Evolutionary conservation across 441 rosid species (phyloP).

Genomic region (Adansonia rubrostipa): DNA sequence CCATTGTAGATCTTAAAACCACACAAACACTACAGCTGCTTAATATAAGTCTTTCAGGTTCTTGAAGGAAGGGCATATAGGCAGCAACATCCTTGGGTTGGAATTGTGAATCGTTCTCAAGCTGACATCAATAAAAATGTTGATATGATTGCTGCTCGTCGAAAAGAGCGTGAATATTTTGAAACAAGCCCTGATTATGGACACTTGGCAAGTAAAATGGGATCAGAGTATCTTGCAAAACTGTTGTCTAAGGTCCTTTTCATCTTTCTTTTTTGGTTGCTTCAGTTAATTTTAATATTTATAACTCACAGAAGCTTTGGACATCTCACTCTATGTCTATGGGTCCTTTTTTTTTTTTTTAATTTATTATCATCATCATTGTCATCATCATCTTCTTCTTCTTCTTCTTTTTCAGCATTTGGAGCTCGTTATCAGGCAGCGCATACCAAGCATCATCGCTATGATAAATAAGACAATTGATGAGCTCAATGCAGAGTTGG

Average conservation of each 20-base stretch:
- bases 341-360: constrained; percentile 12
- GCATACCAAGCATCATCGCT: no score
- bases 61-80: constrained; percentile 95
- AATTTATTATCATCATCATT: no score
- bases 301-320: not conserved
- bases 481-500: no score
- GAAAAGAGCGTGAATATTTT: constrained; percentile 94
- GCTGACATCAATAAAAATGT: constrained; percentile 97
- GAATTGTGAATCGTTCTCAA: constrained; percentile 99
- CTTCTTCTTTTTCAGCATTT: constrained; percentile 15
- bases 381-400: not conserved
- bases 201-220: constrained; percentile 93
- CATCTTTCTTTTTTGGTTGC: constrained; percentile 27
- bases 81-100: constrained; percentile 99
- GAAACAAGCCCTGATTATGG: constrained; percentile 98
- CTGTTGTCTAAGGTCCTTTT: constrained; percentile 78
- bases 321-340: constrained; percentile 4
- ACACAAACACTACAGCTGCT: constrained; percentile 29
- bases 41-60: constrained; percentile 56
- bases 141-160: constrained; percentile 92
- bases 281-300: constrained; percentile 4
- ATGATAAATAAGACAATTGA: no score
- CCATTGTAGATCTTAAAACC: not conserved
- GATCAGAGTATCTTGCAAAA: constrained; percentile 96
- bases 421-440: no score